A percentile compares a stretch with the other conserved stretches of the same genome.
phyloP scores from a whole-genome alignment of 495 filamentous ascomycete species.

The Daldinia vernicosa region DNA sequence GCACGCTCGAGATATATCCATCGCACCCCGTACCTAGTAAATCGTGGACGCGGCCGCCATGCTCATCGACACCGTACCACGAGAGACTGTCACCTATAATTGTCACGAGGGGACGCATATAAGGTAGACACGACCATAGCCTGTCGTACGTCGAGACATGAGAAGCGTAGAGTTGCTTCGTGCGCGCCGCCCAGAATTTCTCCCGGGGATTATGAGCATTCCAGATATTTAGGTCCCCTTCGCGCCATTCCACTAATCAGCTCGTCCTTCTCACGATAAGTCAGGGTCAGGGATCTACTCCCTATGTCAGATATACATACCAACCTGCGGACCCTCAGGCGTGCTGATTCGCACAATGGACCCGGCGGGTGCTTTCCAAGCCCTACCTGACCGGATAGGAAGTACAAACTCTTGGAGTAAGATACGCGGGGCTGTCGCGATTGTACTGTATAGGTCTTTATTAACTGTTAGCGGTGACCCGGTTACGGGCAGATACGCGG shows the following conservation, averaged over 20 bases:
- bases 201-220: constrained; percentile 78
- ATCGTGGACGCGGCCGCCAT: constrained; percentile 72
- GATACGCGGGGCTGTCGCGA: constrained; percentile 47
- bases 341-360: constrained; percentile 76
- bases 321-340: constrained; percentile 78
- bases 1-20: constrained; percentile 75
- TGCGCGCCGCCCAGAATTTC: constrained; percentile 81
- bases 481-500: constrained; percentile 58
- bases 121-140: constrained; percentile 80
- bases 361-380: constrained; percentile 69
- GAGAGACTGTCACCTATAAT: constrained; percentile 74
- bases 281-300: background rate
- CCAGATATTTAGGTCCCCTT: constrained; percentile 81
- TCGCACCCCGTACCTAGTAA: constrained; percentile 81
- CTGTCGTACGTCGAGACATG: constrained; percentile 76
- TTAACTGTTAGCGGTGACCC: constrained; percentile 56
- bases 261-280: background rate
- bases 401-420: constrained; percentile 55
- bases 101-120: constrained; percentile 75
- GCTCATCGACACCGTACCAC: constrained; percentile 61
- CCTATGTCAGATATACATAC: constrained; percentile 1
- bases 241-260: background rate
- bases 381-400: constrained; percentile 67
- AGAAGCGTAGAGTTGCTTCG: constrained; percentile 77
- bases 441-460: constrained; percentile 51